phyloP scores from a whole-genome alignment of 139 green algal species.

The Picochlorum sp. region DNA sequence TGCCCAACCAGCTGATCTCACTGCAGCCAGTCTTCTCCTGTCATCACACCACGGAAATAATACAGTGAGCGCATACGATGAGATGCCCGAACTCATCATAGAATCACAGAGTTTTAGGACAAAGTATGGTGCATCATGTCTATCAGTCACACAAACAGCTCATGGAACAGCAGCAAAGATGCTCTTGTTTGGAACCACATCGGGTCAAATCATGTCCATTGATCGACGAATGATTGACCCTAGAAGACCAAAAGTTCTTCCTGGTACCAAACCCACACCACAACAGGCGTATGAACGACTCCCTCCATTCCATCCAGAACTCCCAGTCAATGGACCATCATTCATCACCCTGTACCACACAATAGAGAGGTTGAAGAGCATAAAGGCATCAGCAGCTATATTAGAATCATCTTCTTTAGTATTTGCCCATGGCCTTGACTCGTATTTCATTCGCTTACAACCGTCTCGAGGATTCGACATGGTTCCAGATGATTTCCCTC shows the following conservation, averaged over 20 bases:
- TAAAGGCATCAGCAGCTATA: conserved; percentile 45
- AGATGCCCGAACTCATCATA: not conserved
- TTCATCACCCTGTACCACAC: conserved; percentile 53
- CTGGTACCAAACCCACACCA: conserved; percentile 45
- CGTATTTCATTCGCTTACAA: conserved; percentile 74
- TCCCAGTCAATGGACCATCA: conserved; percentile 39
- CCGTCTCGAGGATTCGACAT: conserved; percentile 72
- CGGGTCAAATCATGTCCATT: conserved; percentile 72
- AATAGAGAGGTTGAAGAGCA: conserved; percentile 25
- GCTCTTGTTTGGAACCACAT: conserved; percentile 65
- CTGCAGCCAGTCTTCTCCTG: conserved; percentile 42
- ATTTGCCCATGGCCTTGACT: conserved; percentile 57
- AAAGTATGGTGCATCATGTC: conserved; percentile 8
- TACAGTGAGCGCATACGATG: conserved; percentile 19
- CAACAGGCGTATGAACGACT: conserved; percentile 78
- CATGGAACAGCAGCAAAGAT: conserved; percentile 80
- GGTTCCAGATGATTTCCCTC: conserved; percentile 86
- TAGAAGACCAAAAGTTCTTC: conserved; percentile 47
- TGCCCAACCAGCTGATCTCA: conserved; percentile 32
- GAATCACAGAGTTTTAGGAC: conserved; percentile 15
- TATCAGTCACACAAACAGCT: conserved; percentile 59
- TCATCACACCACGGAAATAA: conserved; percentile 19
- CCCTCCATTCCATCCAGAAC: conserved; percentile 66
- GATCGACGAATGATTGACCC: conserved; percentile 85
- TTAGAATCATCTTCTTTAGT: conserved; percentile 78